Evolutionary conservation across 805 yeast species (phyloP).

Genomic region (Cyberlindnera mississippiensis): DNA sequence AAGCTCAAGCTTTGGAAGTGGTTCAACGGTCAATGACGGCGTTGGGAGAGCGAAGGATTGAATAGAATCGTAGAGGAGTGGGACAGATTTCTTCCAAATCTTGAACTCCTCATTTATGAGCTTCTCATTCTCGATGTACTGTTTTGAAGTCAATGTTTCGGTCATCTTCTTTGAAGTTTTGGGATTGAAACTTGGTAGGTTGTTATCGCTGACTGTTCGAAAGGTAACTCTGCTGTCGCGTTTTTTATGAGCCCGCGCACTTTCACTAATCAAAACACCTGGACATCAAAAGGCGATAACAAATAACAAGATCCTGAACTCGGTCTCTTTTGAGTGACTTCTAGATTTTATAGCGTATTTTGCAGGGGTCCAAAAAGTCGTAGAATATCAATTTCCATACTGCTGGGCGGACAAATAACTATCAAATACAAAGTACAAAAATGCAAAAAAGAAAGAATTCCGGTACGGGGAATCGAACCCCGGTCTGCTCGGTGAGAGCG

Average conservation of each 20-base stretch:
- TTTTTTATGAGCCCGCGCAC: too few species aligned
- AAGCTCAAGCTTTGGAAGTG: conserved; percentile 40
- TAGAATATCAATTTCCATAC: too few species aligned
- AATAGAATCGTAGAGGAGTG: conserved; percentile 66
- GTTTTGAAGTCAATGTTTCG: conserved; percentile 19
- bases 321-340: too few species aligned
- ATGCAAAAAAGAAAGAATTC: conserved; percentile 13
- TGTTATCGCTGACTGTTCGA: too few species aligned
- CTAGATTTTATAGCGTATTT: too few species aligned
- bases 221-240: too few species aligned
- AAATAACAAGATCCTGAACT: too few species aligned
- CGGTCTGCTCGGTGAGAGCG: conserved; percentile 34
- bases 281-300: conserved; percentile 1
- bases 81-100: conserved; percentile 82
- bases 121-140: conserved; percentile 56
- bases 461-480: conserved; percentile 34
- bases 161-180: conserved; percentile 2
- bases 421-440: background rate
- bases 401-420: background rate
- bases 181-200: background rate
- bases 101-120: conserved; percentile 71
- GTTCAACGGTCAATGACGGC: conserved; percentile 57
- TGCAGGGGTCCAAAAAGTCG: too few species aligned
- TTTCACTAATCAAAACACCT: background rate
- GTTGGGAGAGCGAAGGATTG: conserved; percentile 54